phyloP scores from a whole-genome alignment of 2,329 filamentous ascomycete genomes.

The Sporothrix inflata region DNA sequence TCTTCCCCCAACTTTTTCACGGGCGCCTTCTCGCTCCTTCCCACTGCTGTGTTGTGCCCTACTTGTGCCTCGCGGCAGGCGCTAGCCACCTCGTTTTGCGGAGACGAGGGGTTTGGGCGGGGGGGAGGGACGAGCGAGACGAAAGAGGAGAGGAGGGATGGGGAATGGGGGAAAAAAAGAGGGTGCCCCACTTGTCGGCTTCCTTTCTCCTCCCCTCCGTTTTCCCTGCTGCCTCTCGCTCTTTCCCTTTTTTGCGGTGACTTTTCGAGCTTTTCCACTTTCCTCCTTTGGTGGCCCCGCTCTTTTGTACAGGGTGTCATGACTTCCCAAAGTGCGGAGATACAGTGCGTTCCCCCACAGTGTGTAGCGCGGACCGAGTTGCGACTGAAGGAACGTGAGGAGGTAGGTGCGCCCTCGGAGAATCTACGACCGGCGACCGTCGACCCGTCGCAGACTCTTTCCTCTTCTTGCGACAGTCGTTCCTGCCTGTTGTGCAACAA shows the following conservation, averaged over 20 bases:
- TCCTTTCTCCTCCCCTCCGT: constrained; percentile 22
- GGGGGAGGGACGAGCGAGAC: neutral
- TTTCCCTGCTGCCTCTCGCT: no score
- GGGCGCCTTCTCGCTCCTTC: neutral
- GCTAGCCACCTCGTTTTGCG: constrained; percentile 20
- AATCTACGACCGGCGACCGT: constrained; percentile 3
- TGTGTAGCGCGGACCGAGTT: constrained; percentile 17
- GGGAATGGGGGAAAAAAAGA: constrained; percentile 18
- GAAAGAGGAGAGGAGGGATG: neutral
- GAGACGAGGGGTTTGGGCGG: constrained; percentile 29
- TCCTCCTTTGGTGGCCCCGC: neutral
- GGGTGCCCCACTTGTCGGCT: constrained; percentile 9
- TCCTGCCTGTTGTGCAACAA: neutral
- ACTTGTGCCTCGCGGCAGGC: neutral
- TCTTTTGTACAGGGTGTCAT: constrained; percentile 5
- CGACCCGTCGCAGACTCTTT: neutral
- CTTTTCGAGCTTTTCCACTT: neutral
- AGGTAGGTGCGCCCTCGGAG: neutral
- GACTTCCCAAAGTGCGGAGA: constrained; percentile 23
- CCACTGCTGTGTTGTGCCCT: neutral
- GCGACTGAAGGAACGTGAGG: constrained; percentile 13
- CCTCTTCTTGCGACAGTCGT: neutral
- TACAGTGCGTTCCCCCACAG: constrained; percentile 23
- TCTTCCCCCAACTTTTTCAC: constrained; percentile 2
- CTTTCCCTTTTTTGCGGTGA: neutral